phyloP scores from a whole-genome alignment of 1,284 basidiomycete species.

The Pseudozyma sp. region DNA sequence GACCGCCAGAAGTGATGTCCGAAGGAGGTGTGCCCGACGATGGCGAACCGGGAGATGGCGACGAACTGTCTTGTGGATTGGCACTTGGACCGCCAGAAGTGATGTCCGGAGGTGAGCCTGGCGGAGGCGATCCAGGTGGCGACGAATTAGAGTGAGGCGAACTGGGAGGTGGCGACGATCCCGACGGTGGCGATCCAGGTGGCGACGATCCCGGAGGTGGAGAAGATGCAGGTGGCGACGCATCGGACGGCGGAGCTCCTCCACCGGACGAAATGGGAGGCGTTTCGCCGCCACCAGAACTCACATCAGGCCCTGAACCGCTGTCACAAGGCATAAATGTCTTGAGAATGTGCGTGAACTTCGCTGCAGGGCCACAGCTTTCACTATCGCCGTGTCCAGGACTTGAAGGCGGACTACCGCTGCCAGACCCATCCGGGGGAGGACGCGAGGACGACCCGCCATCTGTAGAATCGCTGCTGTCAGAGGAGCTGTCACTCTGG shows the following conservation, averaged over 20 bases:
- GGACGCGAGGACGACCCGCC: neutral
- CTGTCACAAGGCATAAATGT: slow-evolving; percentile 11
- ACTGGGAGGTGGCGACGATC: no score
- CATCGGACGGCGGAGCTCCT: slow-evolving; percentile 16
- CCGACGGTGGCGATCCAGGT: no score
- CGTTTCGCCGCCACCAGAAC: no score
- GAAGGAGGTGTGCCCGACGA: no score
- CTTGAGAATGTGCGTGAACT: slow-evolving; percentile 23
- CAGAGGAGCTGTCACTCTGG: neutral
- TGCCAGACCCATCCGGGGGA: neutral
- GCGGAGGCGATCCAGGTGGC: no score
- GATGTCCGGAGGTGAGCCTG: neutral
- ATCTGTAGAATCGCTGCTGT: neutral
- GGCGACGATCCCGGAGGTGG: no score
- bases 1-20: neutral
- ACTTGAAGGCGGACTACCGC: neutral
- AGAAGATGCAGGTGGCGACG: neutral
- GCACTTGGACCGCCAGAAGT: slow-evolving; percentile 15
- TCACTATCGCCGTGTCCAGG: neutral
- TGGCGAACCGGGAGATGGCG: no score
- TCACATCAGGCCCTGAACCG: neutral
- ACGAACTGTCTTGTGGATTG: no score
- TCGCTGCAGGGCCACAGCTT: slow-evolving; percentile 15
- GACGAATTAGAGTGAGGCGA: no score
- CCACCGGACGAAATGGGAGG: neutral